A percentile compares a stretch with the other conserved stretches of the same genome.
Conservation (phyloP, 192 early-diverging fungal genomes). For the Mortierella hygrophila region DNA sequence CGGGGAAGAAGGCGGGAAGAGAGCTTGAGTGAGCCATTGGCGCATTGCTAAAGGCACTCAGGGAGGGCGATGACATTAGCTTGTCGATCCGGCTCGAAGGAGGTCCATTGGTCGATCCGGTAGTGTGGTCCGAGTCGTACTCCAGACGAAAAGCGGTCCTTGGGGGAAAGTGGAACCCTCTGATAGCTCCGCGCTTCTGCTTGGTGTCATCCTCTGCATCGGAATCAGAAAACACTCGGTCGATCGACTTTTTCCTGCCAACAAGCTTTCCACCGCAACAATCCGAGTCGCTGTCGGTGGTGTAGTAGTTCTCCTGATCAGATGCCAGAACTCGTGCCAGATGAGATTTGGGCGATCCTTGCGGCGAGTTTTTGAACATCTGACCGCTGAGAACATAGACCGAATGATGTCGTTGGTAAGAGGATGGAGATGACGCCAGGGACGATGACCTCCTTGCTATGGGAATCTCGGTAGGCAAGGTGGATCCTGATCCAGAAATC, state of each 20-base stretch:
- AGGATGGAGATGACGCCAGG: conserved; percentile 49
- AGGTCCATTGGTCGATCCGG: conserved; percentile 21
- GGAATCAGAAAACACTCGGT: conserved; percentile 50
- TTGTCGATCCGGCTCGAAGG: conserved; percentile 14
- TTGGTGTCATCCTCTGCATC: conserved; percentile 39
- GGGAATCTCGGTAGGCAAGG: conserved; percentile 42
- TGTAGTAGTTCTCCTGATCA: conserved; percentile 49
- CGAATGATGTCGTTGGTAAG: conserved; percentile 52
- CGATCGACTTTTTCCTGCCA: conserved; percentile 28
- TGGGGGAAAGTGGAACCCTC: conserved; percentile 30
- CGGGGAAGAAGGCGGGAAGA: conserved; percentile 46
- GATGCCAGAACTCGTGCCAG: conserved; percentile 41
- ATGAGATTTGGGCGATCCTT: conserved; percentile 48
- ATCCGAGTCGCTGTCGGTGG: conserved; percentile 51
- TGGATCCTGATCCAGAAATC: background rate
- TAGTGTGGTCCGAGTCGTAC: conserved; percentile 50
- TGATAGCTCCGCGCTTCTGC: conserved; percentile 15
- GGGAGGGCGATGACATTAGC: conserved; percentile 39
- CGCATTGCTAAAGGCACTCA: conserved; percentile 33
- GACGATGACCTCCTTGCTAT: conserved; percentile 38
- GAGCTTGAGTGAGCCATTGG: conserved; percentile 33
- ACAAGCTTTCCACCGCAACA: conserved; percentile 32
- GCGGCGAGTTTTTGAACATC: conserved; percentile 54
- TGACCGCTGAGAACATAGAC: conserved; percentile 51
- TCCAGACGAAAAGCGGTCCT: conserved; percentile 33